A percentile compares a stretch with the other conserved stretches of the same genome.
Evolutionary conservation across 176 grass and related monocot genomes (phyloP).

Genomic region (Guadua angustifolia): DNA sequence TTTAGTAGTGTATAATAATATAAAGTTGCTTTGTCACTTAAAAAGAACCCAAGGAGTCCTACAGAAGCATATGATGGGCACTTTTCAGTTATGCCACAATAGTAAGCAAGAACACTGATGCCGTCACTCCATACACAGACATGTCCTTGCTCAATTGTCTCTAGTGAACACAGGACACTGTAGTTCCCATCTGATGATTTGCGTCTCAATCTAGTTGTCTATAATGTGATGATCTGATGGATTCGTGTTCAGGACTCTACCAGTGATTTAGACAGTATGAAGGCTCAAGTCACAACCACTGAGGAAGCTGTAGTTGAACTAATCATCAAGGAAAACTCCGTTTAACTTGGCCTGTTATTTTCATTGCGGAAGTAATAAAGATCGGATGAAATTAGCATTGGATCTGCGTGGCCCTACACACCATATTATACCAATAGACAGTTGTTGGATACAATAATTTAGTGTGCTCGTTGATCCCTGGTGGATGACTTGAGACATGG

Average conservation of each 20-base stretch:
- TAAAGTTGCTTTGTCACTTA: no score
- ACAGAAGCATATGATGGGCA: not conserved
- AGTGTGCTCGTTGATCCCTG: conserved; percentile 41
- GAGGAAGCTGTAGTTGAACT: conserved; percentile 51
- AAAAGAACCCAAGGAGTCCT: no score
- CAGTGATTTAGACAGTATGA: conserved; percentile 56
- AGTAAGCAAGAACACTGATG: not conserved
- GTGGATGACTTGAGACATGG: conserved; percentile 37
- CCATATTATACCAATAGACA: conserved; percentile 47
- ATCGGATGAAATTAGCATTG: conserved; percentile 66
- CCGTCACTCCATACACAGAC: conserved; percentile 1
- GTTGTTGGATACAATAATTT: conserved; percentile 45
- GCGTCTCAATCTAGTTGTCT: conserved; percentile 28
- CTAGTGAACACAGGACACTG: conserved; percentile 15
- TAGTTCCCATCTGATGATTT: conserved; percentile 14
- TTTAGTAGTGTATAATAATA: no score
- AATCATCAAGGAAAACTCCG: conserved; percentile 51
- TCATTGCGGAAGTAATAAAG: conserved; percentile 47
- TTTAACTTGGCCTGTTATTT: conserved; percentile 41
- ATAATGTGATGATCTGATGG: conserved; percentile 32
- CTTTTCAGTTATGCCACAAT: conserved; percentile 3
- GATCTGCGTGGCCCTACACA: conserved; percentile 55
- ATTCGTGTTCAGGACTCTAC: conserved; percentile 55
- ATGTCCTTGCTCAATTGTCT: conserved; percentile 23
- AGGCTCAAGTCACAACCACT: conserved; percentile 71